Evolutionary conservation across 164 flowering plant species (phyloP).

Genomic region (Vitis riparia): DNA sequence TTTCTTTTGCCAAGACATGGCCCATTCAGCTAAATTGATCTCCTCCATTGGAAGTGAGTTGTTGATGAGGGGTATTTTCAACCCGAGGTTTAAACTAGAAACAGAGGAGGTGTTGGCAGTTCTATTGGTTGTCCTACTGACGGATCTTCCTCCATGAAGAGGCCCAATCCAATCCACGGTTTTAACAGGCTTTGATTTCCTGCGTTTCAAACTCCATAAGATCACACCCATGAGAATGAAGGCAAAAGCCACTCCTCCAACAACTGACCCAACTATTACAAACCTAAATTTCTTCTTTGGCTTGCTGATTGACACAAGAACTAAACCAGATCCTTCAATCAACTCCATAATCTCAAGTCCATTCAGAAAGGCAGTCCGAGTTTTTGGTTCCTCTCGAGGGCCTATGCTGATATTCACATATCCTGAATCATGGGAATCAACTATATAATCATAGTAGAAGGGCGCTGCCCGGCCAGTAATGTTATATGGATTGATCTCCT

Average conservation of each 20-base stretch:
- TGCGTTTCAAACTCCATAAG: background rate
- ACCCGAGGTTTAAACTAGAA: constrained; percentile 24
- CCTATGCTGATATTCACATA: too few relatives aligned
- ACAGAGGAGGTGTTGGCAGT: constrained; percentile 11
- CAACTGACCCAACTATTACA: constrained; percentile 18
- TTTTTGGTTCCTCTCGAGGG: too few relatives aligned
- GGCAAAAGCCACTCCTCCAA: constrained; percentile 12
- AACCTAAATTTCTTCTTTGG: constrained; percentile 4
- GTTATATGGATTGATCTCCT: background rate
- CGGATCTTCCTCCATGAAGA: constrained; percentile 20
- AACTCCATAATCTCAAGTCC: too few relatives aligned
- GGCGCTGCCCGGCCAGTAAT: background rate
- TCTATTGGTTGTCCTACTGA: constrained; percentile 8
- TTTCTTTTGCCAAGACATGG: background rate
- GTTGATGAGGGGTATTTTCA: constrained; percentile 21
- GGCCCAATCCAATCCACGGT: background rate
- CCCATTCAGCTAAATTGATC: background rate
- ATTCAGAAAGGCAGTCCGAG: too few relatives aligned
- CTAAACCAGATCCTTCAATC: too few relatives aligned
- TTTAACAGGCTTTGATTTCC: constrained; percentile 19
- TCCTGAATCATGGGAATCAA: too few relatives aligned
- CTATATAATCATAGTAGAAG: background rate
- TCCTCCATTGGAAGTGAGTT: background rate
- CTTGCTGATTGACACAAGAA: background rate
- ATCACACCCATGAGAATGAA: constrained; percentile 4